phyloP scores from a whole-genome alignment of 2,329 filamentous ascomycete genomes.

The Talaromyces rugulosus region DNA sequence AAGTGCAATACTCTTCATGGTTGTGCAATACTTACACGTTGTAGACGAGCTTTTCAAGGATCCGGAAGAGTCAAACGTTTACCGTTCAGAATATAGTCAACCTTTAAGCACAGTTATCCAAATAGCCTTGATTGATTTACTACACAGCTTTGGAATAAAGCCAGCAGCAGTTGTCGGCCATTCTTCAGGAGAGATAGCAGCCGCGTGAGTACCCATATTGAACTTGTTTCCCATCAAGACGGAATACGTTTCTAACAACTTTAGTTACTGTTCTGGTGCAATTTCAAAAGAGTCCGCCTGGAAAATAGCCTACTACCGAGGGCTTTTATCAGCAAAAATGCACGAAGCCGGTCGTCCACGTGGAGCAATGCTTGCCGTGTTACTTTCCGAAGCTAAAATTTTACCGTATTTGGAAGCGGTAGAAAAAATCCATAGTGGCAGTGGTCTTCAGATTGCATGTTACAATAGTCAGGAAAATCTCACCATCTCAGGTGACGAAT shows the following conservation, averaged over 20 bases:
- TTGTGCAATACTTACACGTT: not conserved
- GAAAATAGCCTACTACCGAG: conserved; percentile 36
- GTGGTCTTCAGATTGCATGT: conserved; percentile 16
- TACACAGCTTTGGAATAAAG: conserved; percentile 23
- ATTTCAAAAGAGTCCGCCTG: not conserved
- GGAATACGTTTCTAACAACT: conserved; percentile 24
- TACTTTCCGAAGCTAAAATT: conserved; percentile 19
- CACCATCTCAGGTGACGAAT: not conserved
- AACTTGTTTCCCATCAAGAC: conserved; percentile 26
- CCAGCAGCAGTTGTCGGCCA: conserved; percentile 40
- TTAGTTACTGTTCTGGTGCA: not conserved
- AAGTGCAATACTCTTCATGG: not conserved
- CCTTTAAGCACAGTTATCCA: conserved; percentile 19
- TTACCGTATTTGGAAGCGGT: conserved; percentile 7
- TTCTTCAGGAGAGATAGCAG: conserved; percentile 45
- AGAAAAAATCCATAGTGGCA: conserved; percentile 17
- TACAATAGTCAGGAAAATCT: not conserved
- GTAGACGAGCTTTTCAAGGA: not conserved
- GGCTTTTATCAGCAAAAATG: conserved; percentile 15
- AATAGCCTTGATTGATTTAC: conserved; percentile 15
- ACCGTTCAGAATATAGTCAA: conserved; percentile 9
- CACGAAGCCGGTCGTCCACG: not conserved
- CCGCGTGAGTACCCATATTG: conserved; percentile 41
- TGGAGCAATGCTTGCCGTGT: conserved; percentile 33
- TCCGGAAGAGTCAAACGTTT: not conserved